Conservation (phyloP, 306 rosid genomes). For the Rosa chinensis region DNA sequence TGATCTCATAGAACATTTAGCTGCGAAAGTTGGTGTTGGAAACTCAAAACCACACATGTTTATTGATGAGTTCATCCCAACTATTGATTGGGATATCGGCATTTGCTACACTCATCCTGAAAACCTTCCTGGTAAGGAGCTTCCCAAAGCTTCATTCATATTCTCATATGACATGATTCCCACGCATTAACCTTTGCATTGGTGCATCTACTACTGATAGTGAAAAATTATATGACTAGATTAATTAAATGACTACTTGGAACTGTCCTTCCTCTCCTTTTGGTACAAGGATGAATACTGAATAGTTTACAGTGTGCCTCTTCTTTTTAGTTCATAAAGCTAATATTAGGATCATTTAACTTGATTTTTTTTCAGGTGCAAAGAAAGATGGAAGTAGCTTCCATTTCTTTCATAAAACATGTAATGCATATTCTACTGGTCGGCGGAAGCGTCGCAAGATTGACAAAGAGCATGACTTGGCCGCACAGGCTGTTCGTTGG, state of each 20-base stretch:
- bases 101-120: constrained; percentile 85
- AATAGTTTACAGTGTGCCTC: not conserved
- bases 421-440: constrained; percentile 78
- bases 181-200: not conserved
- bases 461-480: constrained; percentile 30
- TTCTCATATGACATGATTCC: not conserved
- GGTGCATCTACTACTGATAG: not conserved
- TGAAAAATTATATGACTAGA: not conserved
- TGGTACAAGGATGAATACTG: not conserved
- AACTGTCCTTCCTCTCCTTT: not conserved
- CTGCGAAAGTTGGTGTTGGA: constrained; percentile 68
- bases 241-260: not conserved
- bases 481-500: constrained; percentile 51
- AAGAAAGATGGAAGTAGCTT: constrained; percentile 74
- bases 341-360: not conserved
- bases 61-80: constrained; percentile 78
- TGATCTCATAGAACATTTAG: constrained; percentile 72
- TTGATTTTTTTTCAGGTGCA: constrained; percentile 53
- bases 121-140: constrained; percentile 79
- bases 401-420: constrained; percentile 73
- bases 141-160: not conserved
- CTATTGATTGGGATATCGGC: constrained; percentile 65
- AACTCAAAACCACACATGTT: constrained; percentile 52
- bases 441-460: constrained; percentile 66
- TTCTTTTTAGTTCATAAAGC: not conserved